Evolutionary conservation across 1,284 basidiomycete genomes (phyloP).

Genomic region (Boletus calvinii): DNA sequence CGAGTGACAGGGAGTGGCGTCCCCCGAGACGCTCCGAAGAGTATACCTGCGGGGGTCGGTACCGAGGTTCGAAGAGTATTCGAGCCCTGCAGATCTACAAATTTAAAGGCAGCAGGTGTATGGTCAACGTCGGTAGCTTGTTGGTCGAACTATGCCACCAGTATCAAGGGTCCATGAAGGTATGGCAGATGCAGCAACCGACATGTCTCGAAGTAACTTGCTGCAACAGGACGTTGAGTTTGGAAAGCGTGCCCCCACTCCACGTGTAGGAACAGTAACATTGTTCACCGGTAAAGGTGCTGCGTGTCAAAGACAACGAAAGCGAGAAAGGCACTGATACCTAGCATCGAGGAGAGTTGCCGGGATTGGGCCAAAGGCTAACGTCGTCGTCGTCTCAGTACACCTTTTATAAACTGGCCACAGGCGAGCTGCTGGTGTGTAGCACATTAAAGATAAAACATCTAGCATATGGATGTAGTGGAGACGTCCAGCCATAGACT

Average conservation of each 20-base stretch:
- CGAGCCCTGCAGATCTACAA: neutral
- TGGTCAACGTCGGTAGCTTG: neutral
- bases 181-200: too few relatives aligned
- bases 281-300: too few relatives aligned
- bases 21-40: slow-evolving; percentile 8
- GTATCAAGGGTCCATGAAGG: too few relatives aligned
- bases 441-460: neutral
- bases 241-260: too few relatives aligned
- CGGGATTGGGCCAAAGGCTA: neutral
- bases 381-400: neutral
- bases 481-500: neutral
- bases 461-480: neutral
- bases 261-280: too few relatives aligned
- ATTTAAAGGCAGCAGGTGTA: too few relatives aligned
- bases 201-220: too few relatives aligned
- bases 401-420: neutral
- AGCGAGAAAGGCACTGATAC: neutral
- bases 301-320: neutral
- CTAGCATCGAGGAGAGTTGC: neutral
- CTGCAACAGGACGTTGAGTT: too few relatives aligned
- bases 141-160: neutral
- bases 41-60: neutral
- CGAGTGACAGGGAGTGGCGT: slow-evolving; percentile 17
- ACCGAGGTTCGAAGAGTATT: neutral
- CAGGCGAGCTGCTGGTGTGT: neutral